phyloP scores from a whole-genome alignment of 2,329 filamentous ascomycete genomes.

The Epichloe sp. region DNA sequence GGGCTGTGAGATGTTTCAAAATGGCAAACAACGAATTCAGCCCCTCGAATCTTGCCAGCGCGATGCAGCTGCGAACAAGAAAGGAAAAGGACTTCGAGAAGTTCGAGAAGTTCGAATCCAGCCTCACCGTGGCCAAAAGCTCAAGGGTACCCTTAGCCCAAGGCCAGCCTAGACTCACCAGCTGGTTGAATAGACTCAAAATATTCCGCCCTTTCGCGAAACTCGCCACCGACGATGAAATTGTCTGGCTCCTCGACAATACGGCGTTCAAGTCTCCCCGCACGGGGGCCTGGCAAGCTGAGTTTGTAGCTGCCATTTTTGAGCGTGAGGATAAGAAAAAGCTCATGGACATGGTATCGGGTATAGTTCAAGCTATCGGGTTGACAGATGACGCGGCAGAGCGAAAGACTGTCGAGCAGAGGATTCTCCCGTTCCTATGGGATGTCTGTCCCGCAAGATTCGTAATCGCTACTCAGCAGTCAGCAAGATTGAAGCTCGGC shows the following conservation, averaged over 20 bases:
- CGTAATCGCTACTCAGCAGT: constrained; percentile 48
- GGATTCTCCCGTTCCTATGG: constrained; percentile 68
- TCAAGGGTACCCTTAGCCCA: constrained; percentile 10
- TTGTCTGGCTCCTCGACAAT: constrained; percentile 84
- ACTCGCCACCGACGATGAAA: constrained; percentile 50
- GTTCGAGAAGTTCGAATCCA: constrained; percentile 38
- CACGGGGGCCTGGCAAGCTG: constrained; percentile 55
- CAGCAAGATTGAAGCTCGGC: constrained; percentile 41
- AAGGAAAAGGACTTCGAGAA: constrained; percentile 35
- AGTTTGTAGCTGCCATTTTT: constrained; percentile 76
- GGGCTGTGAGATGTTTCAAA: constrained; percentile 2
- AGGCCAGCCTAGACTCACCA: constrained; percentile 22
- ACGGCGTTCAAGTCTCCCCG: constrained; percentile 54
- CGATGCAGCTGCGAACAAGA: constrained; percentile 38
- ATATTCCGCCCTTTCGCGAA: constrained; percentile 35
- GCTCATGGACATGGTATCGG: constrained; percentile 54
- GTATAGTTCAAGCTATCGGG: constrained; percentile 56
- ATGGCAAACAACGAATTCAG: constrained; percentile 15
- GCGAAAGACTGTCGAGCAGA: constrained; percentile 46
- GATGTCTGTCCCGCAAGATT: constrained; percentile 57
- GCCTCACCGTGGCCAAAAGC: constrained; percentile 25
- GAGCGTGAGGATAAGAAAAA: constrained; percentile 55
- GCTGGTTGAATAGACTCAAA: constrained; percentile 38
- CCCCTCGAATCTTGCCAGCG: constrained; percentile 19
- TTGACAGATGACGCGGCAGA: constrained; percentile 47